These are phyloP conservation scores for Margaritispora aquatica DNA, from an alignment of 495 filamentous ascomycete genomes.

Conservation along the genomic window DNA sequence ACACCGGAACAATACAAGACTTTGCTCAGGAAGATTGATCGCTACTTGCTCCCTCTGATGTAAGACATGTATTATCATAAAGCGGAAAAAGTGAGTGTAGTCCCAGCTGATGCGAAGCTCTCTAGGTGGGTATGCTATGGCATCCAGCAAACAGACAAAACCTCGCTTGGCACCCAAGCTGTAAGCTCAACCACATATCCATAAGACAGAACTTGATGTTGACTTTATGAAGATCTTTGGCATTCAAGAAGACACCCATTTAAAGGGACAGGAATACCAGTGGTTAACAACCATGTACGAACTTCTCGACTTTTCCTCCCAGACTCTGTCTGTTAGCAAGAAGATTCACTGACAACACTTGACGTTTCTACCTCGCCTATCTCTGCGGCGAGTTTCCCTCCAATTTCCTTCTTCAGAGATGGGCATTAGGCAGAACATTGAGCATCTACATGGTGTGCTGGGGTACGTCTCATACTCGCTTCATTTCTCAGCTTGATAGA, in stretches of 20 bases:
- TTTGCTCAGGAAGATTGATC: slow-evolving; percentile 2
- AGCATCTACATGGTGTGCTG: slow-evolving; percentile 1
- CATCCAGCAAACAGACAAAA: slow-evolving; percentile 6
- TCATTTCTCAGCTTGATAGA: not conserved
- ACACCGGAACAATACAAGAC: not conserved
- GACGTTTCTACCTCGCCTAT: slow-evolving; percentile 1
- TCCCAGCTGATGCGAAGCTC: not conserved
- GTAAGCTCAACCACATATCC: not conserved
- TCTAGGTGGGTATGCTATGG: slow-evolving; percentile 4
- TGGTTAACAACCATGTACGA: not conserved
- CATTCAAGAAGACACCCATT: not conserved
- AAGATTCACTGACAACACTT: not conserved
- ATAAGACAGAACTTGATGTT: not conserved
- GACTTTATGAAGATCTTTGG: not conserved
- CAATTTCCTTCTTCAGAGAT: slow-evolving; percentile 2
- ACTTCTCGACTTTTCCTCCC: not conserved
- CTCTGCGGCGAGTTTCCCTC: not conserved
- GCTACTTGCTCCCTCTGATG: slow-evolving; percentile 3
- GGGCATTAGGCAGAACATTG: not conserved
- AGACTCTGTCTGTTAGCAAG: not conserved
- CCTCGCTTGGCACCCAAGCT: slow-evolving; percentile 1
- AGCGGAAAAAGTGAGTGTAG: not conserved
- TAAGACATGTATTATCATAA: not conserved
- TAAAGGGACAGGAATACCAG: slow-evolving; percentile 2
- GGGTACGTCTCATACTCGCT: not conserved